These are phyloP conservation scores for Fusarium anthophilum DNA, from an alignment of 2,329 filamentous ascomycete genomes.

Conservation along the genomic window DNA sequence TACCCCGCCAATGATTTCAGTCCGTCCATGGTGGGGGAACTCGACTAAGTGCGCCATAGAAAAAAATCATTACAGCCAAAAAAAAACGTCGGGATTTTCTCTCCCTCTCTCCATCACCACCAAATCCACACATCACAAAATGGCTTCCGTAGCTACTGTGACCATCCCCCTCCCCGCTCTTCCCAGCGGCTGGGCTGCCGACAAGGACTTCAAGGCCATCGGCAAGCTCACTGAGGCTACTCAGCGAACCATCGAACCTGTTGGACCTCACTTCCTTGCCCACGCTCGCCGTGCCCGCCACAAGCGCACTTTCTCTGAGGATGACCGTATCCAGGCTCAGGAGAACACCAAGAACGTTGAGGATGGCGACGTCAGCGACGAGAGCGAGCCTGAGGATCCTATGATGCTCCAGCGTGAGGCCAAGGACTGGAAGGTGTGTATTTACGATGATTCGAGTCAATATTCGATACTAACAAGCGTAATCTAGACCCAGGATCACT, in stretches of 20 bases:
- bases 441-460: not conserved
- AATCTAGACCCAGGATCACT: constrained; percentile 88
- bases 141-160: constrained; percentile 72
- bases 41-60: constrained; percentile 17
- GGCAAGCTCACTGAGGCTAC: constrained; percentile 79
- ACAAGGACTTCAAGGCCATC: constrained; percentile 91
- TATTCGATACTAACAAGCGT: not conserved
- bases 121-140: constrained; percentile 49
- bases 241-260: constrained; percentile 91
- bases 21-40: constrained; percentile 34
- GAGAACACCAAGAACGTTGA: constrained; percentile 96
- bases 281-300: constrained; percentile 95
- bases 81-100: constrained; percentile 32
- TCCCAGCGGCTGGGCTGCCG: constrained; percentile 81
- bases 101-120: constrained; percentile 27
- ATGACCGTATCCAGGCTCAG: constrained; percentile 96
- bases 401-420: constrained; percentile 92
- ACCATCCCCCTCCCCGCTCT: constrained; percentile 77
- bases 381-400: constrained; percentile 93
- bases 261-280: constrained; percentile 97
- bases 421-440: constrained; percentile 96
- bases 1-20: constrained; percentile 37
- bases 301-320: constrained; percentile 97
- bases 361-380: constrained; percentile 87
- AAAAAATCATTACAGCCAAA: constrained; percentile 30